Conservation (phyloP, 2,329 filamentous ascomycete genomes). For the Hypoxylon sp. region DNA sequence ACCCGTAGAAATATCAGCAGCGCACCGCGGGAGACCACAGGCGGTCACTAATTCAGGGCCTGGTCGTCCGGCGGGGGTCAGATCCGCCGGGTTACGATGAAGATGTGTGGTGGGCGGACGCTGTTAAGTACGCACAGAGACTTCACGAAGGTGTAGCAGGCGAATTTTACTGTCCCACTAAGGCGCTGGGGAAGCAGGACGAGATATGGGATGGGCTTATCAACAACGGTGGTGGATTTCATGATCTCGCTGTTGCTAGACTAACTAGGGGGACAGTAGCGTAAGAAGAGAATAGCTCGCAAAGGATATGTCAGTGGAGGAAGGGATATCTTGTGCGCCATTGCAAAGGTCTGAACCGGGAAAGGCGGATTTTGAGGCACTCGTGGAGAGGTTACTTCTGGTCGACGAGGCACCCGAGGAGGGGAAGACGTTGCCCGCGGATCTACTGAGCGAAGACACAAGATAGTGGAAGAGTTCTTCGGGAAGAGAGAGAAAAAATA, state of each 20-base stretch:
- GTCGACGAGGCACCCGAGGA: neutral
- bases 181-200: constrained; percentile 6
- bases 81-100: constrained; percentile 2
- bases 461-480: constrained; percentile 7
- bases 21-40: constrained; percentile 2
- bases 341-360: neutral
- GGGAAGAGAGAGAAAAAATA: constrained; percentile 8
- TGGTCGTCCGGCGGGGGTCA: constrained; percentile 1
- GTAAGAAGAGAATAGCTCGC: constrained; percentile 1
- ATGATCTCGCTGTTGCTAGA: neutral
- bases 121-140: neutral
- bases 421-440: neutral
- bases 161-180: neutral
- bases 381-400: neutral
- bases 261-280: neutral
- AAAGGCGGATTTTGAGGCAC: neutral
- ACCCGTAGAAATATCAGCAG: neutral
- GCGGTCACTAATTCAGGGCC: constrained; percentile 2
- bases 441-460: neutral
- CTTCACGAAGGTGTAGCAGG: neutral
- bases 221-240: constrained; percentile 7
- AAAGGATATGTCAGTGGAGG: constrained; percentile 2
- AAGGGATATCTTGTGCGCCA: constrained; percentile 1
- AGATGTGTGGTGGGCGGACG: constrained; percentile 2
- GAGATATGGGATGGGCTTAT: constrained; percentile 1